Percentiles rank a stretch among this genome's conserved stretches.
Evolutionary conservation across 2,329 filamentous ascomycete species (phyloP).

Genomic region (Simplicillium aogashimaense): DNA sequence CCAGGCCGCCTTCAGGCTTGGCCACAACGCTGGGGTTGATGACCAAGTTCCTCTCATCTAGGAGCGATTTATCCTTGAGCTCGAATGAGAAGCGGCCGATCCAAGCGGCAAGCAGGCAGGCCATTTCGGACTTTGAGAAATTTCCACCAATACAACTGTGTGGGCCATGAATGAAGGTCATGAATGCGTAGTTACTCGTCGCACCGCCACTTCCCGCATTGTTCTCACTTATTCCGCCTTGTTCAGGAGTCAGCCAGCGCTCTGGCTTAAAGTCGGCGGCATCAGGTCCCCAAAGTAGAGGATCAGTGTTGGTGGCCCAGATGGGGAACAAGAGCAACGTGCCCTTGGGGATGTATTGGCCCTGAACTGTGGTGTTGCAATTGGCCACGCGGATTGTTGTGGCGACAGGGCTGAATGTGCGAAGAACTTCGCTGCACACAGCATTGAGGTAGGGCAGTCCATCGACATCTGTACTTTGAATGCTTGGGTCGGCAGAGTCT

Average conservation of each 20-base stretch:
- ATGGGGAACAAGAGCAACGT: constrained; percentile 22
- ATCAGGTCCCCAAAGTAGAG: constrained; percentile 23
- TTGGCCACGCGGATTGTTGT: constrained; percentile 19
- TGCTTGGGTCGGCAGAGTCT: constrained; percentile 15
- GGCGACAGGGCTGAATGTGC: constrained; percentile 27
- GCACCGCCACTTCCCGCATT: constrained; percentile 10
- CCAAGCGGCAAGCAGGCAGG: constrained; percentile 6
- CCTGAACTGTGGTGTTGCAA: constrained; percentile 21
- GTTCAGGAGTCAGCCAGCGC: constrained; percentile 20
- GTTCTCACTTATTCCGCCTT: constrained; percentile 7
- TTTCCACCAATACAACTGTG: constrained; percentile 7
- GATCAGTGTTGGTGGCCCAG: constrained; percentile 18
- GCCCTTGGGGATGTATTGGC: constrained; percentile 22
- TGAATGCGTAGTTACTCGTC: constrained; percentile 17
- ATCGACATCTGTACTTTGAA: constrained; percentile 49
- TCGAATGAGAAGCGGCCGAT: constrained; percentile 6
- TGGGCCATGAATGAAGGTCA: constrained; percentile 12
- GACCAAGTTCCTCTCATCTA: constrained; percentile 5
- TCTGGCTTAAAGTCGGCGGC: constrained; percentile 24
- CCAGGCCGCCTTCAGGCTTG: constrained; percentile 9
- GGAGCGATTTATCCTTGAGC: constrained; percentile 5
- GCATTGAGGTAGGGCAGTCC: constrained; percentile 70
- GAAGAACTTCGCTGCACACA: constrained; percentile 39
- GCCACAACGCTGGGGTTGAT: constrained; percentile 8
- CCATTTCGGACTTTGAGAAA: constrained; percentile 6